These are phyloP conservation scores for Tuber melanosporum DNA, from an alignment of 495 filamentous ascomycete genomes.

Conservation along the genomic window DNA sequence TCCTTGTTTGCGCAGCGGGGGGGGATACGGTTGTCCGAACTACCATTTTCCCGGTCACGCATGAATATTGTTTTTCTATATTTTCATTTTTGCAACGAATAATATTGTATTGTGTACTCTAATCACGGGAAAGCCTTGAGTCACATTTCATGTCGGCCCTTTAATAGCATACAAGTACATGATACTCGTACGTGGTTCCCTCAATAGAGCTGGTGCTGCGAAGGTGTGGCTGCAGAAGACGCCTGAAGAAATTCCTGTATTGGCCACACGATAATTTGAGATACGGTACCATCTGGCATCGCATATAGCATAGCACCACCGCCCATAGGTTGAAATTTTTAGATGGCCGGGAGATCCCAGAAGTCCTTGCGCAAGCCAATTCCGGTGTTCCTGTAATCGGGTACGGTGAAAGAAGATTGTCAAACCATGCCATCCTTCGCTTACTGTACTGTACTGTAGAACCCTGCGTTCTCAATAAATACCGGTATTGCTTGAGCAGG, in stretches of 20 bases:
- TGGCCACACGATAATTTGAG: neutral
- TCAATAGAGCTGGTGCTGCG: neutral
- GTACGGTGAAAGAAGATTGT: neutral
- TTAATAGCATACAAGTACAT: neutral
- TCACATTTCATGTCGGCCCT: neutral
- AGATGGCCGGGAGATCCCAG: neutral
- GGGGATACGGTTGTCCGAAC: neutral
- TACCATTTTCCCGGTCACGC: neutral
- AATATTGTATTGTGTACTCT: neutral
- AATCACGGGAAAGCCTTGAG: neutral
- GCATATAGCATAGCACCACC: neutral
- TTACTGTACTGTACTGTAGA: neutral
- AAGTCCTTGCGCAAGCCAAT: neutral
- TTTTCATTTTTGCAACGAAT: neutral
- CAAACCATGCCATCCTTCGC: neutral
- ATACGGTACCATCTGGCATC: neutral
- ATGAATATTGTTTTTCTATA: neutral
- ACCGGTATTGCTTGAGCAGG: neutral
- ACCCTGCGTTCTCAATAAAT: neutral
- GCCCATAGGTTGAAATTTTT: neutral
- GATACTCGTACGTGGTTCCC: neutral
- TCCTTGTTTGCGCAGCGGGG: constrained; percentile 1
- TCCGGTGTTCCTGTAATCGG: neutral
- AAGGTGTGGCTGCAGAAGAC: neutral
- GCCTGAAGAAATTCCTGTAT: neutral